These are phyloP conservation scores for Globisporangium recalcitrans DNA, from an alignment of 352 stramenopile species.

Conservation along the genomic window DNA sequence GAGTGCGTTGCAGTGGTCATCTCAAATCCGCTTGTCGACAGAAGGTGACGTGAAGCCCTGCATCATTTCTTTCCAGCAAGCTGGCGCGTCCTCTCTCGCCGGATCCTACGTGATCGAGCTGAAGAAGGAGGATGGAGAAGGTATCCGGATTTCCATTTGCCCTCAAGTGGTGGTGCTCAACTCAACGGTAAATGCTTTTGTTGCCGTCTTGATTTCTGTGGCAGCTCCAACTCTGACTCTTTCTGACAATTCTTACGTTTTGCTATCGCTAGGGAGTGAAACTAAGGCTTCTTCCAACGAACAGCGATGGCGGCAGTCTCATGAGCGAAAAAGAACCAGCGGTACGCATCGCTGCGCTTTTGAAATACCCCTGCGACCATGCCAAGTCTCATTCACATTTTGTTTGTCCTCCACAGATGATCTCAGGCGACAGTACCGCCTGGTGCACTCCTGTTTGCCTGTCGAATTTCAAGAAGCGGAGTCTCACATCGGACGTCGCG, in stretches of 20 bases:
- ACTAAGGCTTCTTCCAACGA: conserved; percentile 14
- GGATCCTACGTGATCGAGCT: conserved; percentile 34
- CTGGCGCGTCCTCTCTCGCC: conserved; percentile 8
- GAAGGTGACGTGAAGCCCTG: conserved; percentile 17
- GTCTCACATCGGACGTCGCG: conserved; percentile 38
- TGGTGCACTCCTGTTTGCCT: conserved; percentile 48
- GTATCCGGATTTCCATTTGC: conserved; percentile 33
- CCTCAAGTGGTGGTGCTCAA: conserved; percentile 56
- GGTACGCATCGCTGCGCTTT: background rate
- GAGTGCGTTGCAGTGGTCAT: conserved; percentile 15
- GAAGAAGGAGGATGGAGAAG: conserved; percentile 25
- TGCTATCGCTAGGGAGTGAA: conserved; percentile 11
- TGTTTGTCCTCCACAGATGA: conserved; percentile 14
- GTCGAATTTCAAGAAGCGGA: conserved; percentile 38
- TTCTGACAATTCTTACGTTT: background rate
- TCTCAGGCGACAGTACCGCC: conserved; percentile 23
- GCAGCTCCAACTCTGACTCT: background rate
- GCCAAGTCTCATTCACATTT: background rate
- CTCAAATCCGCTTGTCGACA: conserved; percentile 12
- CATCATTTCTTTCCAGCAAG: conserved; percentile 13
- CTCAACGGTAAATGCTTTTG: conserved; percentile 34
- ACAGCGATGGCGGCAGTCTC: conserved; percentile 11
- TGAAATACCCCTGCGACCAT: background rate
- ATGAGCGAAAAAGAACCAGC: conserved; percentile 3
- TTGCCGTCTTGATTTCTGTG: background rate